Conservation (phyloP, 495 filamentous ascomycete genomes). For the Xylaria cubensis region DNA sequence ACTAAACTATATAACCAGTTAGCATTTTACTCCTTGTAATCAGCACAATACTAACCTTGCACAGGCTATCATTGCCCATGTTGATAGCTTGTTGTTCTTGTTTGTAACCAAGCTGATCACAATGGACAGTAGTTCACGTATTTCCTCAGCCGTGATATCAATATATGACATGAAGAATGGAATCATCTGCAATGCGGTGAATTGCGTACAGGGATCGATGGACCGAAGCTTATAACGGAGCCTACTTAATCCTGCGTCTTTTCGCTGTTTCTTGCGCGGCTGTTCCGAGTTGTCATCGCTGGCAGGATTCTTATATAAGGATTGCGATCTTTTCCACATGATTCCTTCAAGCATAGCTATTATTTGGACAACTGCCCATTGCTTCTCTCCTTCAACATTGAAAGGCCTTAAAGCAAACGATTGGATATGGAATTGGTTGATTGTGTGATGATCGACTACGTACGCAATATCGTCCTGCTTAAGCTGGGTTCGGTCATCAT, state of each 20-base stretch:
- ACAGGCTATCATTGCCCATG: slow-evolving; percentile 67
- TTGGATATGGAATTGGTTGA: slow-evolving; percentile 41
- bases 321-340: slow-evolving; percentile 43
- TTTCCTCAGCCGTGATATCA: slow-evolving; percentile 45
- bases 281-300: slow-evolving; percentile 43
- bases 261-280: slow-evolving; percentile 68
- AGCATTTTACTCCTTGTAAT: slow-evolving; percentile 19
- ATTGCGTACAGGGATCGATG: slow-evolving; percentile 58
- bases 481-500: slow-evolving; percentile 74
- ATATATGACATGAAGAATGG: slow-evolving; percentile 66
- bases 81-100: slow-evolving; percentile 47
- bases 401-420: slow-evolving; percentile 58
- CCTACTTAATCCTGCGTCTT: slow-evolving; percentile 63
- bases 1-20: slow-evolving; percentile 35
- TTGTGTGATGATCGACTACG: slow-evolving; percentile 44
- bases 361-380: slow-evolving; percentile 60
- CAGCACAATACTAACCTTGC: slow-evolving; percentile 54
- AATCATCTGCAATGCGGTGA: slow-evolving; percentile 79
- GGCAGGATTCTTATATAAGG: slow-evolving; percentile 33
- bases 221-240: slow-evolving; percentile 67
- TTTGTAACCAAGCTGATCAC: slow-evolving; percentile 44
- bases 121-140: slow-evolving; percentile 46
- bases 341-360: slow-evolving; percentile 57
- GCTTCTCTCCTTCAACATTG: slow-evolving; percentile 54
- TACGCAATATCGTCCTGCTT: slow-evolving; percentile 78